Conservation (phyloP, 2,329 filamentous ascomycete species). For the Didymosphaeria variabile region DNA sequence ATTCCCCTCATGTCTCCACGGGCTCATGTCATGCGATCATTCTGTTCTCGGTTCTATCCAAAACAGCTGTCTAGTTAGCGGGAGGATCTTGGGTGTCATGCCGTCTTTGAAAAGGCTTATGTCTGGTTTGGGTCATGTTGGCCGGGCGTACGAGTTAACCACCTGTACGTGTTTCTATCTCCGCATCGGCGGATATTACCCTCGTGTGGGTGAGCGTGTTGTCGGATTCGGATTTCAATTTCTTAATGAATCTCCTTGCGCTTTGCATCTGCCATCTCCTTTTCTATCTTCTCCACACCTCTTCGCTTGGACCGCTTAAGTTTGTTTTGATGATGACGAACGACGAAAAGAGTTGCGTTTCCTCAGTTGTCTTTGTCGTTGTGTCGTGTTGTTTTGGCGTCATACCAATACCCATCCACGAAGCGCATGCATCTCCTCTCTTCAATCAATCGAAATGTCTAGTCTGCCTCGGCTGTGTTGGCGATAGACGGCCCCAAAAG, state of each 20-base stretch:
- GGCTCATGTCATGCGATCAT: constrained; percentile 33
- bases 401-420: constrained; percentile 4
- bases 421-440: background rate
- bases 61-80: constrained; percentile 32
- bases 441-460: constrained; percentile 2
- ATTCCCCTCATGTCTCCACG: constrained; percentile 42
- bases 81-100: constrained; percentile 24
- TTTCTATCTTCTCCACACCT: constrained; percentile 2
- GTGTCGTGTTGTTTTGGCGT: constrained; percentile 11
- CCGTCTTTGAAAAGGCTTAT: constrained; percentile 22
- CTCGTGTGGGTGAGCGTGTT: constrained; percentile 25
- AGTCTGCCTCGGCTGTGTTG: background rate
- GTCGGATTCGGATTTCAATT: constrained; percentile 11
- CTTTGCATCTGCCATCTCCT: constrained; percentile 15
- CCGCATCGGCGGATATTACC: constrained; percentile 25
- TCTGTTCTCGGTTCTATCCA: constrained; percentile 35
- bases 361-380: constrained; percentile 9
- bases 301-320: constrained; percentile 16
- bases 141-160: constrained; percentile 32
- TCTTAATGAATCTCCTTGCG: constrained; percentile 41
- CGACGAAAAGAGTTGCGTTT: constrained; percentile 14
- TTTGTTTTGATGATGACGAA: constrained; percentile 10
- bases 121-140: constrained; percentile 21
- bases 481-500: constrained; percentile 14
- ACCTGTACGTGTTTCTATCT: constrained; percentile 32